Conservation (phyloP, 345 rosid species). For the Eucalyptus brandiana region DNA sequence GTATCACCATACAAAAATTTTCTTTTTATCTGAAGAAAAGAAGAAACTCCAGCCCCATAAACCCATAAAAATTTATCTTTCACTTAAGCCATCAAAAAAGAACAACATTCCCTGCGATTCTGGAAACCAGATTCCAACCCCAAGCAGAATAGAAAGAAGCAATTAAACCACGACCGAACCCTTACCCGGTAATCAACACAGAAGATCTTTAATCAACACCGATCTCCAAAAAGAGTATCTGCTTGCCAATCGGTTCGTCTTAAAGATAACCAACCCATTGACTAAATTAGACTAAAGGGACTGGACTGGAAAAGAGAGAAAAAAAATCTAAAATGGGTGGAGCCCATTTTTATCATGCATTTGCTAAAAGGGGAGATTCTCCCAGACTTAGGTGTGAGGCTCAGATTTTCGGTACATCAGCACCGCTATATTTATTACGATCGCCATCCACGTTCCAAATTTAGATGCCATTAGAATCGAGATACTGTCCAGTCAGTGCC, state of each 20-base stretch:
- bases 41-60: not conserved
- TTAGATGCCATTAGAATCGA: not conserved
- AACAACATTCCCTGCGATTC: not conserved
- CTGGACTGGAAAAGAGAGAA: not conserved
- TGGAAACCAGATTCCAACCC: not conserved
- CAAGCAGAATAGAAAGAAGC: not conserved
- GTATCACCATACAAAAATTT: not conserved
- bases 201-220: not conserved
- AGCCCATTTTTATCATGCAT: not conserved
- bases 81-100: not conserved
- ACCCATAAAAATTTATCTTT: not conserved
- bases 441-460: not conserved
- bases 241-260: not conserved
- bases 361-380: not conserved
- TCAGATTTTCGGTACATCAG: not conserved
- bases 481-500: not conserved
- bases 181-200: not conserved
- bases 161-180: not conserved
- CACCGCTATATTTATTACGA: not conserved
- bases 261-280: not conserved
- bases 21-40: not conserved
- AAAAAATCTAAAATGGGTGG: not conserved
- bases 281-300: not conserved
- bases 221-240: not conserved
- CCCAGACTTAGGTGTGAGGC: slow-evolving; percentile 35